Evolutionary conservation across 2,329 filamentous ascomycete species (phyloP).

Genomic region (Aspergillus candidus): DNA sequence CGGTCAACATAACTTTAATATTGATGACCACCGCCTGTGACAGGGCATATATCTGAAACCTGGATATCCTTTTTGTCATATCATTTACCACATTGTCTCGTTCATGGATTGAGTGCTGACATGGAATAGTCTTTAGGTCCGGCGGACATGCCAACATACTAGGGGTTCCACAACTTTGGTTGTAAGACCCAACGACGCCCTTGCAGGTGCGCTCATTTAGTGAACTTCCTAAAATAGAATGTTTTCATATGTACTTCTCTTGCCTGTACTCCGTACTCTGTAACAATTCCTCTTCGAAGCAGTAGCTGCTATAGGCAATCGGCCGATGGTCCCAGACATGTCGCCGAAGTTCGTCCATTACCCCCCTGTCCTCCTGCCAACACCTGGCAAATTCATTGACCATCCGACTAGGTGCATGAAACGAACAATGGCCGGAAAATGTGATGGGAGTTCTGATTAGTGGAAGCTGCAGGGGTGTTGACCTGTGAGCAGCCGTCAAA

Average conservation of each 20-base stretch:
- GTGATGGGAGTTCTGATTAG: conserved; percentile 13
- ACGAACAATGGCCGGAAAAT: not conserved
- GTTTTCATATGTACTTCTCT: not conserved
- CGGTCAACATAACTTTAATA: conserved; percentile 72
- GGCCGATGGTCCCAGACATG: too few relatives aligned
- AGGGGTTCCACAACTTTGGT: too few relatives aligned
- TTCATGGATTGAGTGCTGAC: conserved; percentile 13
- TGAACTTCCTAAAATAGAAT: not conserved
- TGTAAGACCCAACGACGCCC: too few relatives aligned
- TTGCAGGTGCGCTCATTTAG: too few relatives aligned
- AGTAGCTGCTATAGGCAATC: too few relatives aligned
- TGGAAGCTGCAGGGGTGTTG: conserved; percentile 3
- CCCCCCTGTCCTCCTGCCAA: too few relatives aligned
- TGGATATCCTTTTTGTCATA: conserved; percentile 10
- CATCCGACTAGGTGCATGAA: too few relatives aligned
- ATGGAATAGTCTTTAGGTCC: conserved; percentile 11
- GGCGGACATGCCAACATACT: too few relatives aligned
- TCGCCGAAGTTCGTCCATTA: too few relatives aligned
- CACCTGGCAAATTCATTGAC: too few relatives aligned
- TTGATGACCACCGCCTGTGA: conserved; percentile 78
- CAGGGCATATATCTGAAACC: conserved; percentile 50
- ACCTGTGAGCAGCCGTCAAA: conserved; percentile 13
- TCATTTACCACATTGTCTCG: conserved; percentile 5
- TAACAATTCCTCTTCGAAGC: not conserved
- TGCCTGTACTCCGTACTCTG: not conserved